phyloP scores from a whole-genome alignment of 441 rosid genomes.

The Isatis lusitanica region DNA sequence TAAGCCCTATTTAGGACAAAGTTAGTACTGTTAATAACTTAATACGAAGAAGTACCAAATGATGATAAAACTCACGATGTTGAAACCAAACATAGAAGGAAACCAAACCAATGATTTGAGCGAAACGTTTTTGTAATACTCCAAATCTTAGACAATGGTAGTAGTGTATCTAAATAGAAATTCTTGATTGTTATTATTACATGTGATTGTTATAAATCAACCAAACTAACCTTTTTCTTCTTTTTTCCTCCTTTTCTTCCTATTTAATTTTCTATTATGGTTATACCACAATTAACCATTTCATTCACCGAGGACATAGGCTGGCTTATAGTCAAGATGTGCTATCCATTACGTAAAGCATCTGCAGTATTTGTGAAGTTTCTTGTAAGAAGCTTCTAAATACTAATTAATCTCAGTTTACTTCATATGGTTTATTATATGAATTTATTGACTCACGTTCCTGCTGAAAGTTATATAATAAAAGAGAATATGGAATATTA shows the following conservation, averaged over 20 bases:
- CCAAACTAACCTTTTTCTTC: no score
- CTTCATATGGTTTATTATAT: neutral
- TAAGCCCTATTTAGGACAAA: neutral
- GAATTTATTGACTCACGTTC: constrained; percentile 5
- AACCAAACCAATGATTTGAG: neutral
- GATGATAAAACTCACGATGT: neutral
- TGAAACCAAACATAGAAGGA: neutral
- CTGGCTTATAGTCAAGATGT: neutral
- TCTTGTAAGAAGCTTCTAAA: constrained; percentile 27
- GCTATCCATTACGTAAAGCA: neutral
- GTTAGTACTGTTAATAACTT: neutral
- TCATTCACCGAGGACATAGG: neutral
- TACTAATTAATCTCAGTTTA: neutral
- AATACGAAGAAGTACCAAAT: neutral
- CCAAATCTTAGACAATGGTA: neutral
- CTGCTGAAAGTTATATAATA: neutral
- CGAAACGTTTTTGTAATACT: neutral
- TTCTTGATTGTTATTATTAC: neutral
- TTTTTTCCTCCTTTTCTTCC: no score
- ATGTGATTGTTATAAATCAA: no score
- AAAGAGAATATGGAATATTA: constrained; percentile 5
- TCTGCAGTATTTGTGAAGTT: neutral
- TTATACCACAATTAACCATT: no score
- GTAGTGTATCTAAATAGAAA: neutral
- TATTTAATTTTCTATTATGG: no score